These are phyloP conservation scores for Gossypium armourianum DNA, from an alignment of 441 rosid genomes.

Conservation along the genomic window DNA sequence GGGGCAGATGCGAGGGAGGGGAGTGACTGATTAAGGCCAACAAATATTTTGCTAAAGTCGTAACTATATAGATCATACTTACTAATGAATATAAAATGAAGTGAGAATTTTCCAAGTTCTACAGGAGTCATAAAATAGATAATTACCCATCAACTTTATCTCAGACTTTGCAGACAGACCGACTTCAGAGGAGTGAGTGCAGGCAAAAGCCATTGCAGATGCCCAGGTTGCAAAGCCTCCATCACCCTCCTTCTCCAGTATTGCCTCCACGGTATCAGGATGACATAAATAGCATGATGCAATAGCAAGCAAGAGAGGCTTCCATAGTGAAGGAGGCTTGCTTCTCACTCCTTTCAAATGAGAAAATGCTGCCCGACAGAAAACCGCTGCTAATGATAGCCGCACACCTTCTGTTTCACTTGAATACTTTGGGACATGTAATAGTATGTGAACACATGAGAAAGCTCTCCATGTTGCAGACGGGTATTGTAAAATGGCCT, in stretches of 20 bases:
- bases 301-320: slow-evolving; percentile 64
- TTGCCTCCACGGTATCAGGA: slow-evolving; percentile 43
- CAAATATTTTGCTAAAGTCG: not conserved
- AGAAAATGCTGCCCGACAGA: slow-evolving; percentile 58
- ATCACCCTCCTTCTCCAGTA: slow-evolving; percentile 43
- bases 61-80: not conserved
- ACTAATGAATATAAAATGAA: not conserved
- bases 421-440: slow-evolving; percentile 54
- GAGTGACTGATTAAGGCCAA: not conserved
- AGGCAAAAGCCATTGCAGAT: slow-evolving; percentile 44
- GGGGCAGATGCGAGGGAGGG: not conserved
- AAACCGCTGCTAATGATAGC: slow-evolving; percentile 40
- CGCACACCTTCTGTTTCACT: slow-evolving; percentile 43
- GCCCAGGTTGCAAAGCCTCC: slow-evolving; percentile 59
- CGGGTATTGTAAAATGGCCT: slow-evolving; percentile 61
- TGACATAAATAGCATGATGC: slow-evolving; percentile 60
- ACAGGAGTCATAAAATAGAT: slow-evolving; percentile 1
- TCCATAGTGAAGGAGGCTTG: slow-evolving; percentile 60
- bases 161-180: slow-evolving; percentile 39
- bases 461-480: slow-evolving; percentile 75
- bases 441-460: slow-evolving; percentile 52
- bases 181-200: slow-evolving; percentile 34
- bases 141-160: slow-evolving; percentile 55
- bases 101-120: not conserved
- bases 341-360: slow-evolving; percentile 41